A percentile compares a stretch with the other conserved stretches of the same genome.
Conservation (phyloP, 495 filamentous ascomycete genomes). For the Penicillium verhagenii region DNA sequence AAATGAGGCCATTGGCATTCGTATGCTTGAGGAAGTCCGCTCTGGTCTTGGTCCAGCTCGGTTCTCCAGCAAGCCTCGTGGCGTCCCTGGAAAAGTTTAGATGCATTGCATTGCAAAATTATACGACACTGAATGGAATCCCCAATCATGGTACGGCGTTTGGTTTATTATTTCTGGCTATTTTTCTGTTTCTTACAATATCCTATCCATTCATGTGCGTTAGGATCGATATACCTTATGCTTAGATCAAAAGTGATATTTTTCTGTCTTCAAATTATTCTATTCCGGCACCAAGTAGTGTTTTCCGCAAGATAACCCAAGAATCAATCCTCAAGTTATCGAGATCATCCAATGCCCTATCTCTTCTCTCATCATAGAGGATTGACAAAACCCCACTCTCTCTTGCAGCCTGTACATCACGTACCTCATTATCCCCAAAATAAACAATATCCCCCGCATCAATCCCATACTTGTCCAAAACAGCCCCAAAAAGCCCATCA, state of each 20-base stretch:
- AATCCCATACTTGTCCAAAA: constrained; percentile 29
- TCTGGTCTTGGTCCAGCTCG: constrained; percentile 73
- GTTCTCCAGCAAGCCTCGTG: constrained; percentile 16
- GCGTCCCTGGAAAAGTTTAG: constrained; percentile 33
- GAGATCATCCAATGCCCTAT: constrained; percentile 18
- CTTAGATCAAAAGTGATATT: constrained; percentile 27
- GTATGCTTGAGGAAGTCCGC: constrained; percentile 88
- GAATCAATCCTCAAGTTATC: constrained; percentile 14
- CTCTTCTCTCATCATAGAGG: constrained; percentile 32
- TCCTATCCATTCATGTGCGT: constrained; percentile 19
- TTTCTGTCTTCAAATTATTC: neutral
- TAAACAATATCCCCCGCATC: constrained; percentile 25
- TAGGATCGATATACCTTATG: constrained; percentile 18
- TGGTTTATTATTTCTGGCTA: constrained; percentile 11
- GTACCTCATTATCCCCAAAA: constrained; percentile 32
- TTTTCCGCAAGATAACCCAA: constrained; percentile 13
- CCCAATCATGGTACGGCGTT: constrained; percentile 30
- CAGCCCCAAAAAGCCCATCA: constrained; percentile 33
- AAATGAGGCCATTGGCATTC: constrained; percentile 74
- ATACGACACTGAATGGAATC: constrained; percentile 29
- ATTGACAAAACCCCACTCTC: constrained; percentile 30
- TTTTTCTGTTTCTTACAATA: constrained; percentile 1
- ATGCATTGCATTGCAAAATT: constrained; percentile 19
- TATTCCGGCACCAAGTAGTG: constrained; percentile 12
- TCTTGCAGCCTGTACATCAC: constrained; percentile 29